Evolutionary conservation across 1,284 basidiomycete genomes (phyloP).

Genomic region (Anthracocystis walkeri): DNA sequence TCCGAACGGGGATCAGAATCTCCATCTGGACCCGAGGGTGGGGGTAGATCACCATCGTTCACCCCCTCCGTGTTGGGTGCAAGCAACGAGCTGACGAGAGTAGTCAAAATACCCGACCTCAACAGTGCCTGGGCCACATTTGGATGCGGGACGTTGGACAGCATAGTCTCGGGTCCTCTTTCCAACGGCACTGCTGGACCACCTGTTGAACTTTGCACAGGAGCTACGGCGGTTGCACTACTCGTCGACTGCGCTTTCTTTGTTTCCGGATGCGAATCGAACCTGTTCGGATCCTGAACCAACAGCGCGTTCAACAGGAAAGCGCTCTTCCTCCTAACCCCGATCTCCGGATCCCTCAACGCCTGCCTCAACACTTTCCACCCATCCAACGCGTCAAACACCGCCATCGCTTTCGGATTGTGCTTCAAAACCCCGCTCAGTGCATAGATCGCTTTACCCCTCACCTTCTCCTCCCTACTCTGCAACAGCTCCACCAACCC

Average conservation of each 20-base stretch:
- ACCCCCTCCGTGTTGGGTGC: conserved; percentile 17
- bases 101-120: conserved; percentile 55
- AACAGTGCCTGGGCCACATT: conserved; percentile 62
- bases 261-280: conserved; percentile 69
- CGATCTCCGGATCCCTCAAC: conserved; percentile 81
- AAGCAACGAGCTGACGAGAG: conserved; percentile 61
- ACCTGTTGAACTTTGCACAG: conserved; percentile 4
- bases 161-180: conserved; percentile 63
- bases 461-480: conserved; percentile 72
- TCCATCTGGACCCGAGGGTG: conserved; percentile 77
- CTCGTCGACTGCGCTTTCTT: conserved; percentile 70
- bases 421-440: conserved; percentile 88
- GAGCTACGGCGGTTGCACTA: conserved; percentile 53
- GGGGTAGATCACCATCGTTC: conserved; percentile 50
- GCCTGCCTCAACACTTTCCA: conserved; percentile 78
- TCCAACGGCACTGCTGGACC: conserved; percentile 57
- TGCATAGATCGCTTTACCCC: conserved; percentile 84
- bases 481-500: conserved; percentile 71
- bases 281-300: conserved; percentile 72
- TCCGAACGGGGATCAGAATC: conserved; percentile 76
- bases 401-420: conserved; percentile 77
- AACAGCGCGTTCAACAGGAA: conserved; percentile 87
- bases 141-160: conserved; percentile 52
- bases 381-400: conserved; percentile 76
- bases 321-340: conserved; percentile 82